These are phyloP conservation scores for Lentinula guzmanii DNA, from an alignment of 768 basidiomycete species.

Conservation along the genomic window DNA sequence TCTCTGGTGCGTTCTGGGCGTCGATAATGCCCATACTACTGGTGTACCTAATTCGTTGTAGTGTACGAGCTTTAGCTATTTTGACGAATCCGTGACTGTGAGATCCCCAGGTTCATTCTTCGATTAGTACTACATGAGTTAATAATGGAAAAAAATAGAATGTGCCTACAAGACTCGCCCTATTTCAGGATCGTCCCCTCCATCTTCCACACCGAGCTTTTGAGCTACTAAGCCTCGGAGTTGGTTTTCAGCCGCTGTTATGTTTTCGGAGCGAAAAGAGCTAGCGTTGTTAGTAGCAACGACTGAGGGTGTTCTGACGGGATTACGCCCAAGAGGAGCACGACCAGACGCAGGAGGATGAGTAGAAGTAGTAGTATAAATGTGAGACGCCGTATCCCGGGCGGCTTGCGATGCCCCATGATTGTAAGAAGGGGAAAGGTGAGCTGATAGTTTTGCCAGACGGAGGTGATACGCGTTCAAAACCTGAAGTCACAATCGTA, in stretches of 20 bases:
- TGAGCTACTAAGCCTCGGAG: background rate
- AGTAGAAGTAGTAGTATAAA: background rate
- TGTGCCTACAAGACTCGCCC: background rate
- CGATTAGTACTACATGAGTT: background rate
- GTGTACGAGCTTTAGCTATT: background rate
- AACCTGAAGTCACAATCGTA: background rate
- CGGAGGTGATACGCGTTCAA: slow-evolving; percentile 2
- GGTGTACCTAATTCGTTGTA: background rate
- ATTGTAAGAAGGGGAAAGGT: background rate
- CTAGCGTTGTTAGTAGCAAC: background rate
- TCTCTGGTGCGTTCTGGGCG: background rate
- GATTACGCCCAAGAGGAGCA: background rate
- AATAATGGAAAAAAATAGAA: background rate
- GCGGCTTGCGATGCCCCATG: background rate
- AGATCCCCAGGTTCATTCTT: background rate
- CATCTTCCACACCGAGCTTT: slow-evolving; percentile 1
- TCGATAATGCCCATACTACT: background rate
- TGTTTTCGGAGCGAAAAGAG: background rate
- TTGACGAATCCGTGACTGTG: background rate
- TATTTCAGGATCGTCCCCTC: background rate
- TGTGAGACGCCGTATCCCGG: background rate
- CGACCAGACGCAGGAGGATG: background rate
- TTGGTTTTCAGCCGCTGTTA: background rate
- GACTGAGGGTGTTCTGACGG: background rate
- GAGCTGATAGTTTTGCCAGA: background rate